Percentiles rank a stretch among this genome's conserved stretches.
These are phyloP conservation scores for Solioccasus polychromus DNA, from an alignment of 768 basidiomycete species.

Conservation along the genomic window DNA sequence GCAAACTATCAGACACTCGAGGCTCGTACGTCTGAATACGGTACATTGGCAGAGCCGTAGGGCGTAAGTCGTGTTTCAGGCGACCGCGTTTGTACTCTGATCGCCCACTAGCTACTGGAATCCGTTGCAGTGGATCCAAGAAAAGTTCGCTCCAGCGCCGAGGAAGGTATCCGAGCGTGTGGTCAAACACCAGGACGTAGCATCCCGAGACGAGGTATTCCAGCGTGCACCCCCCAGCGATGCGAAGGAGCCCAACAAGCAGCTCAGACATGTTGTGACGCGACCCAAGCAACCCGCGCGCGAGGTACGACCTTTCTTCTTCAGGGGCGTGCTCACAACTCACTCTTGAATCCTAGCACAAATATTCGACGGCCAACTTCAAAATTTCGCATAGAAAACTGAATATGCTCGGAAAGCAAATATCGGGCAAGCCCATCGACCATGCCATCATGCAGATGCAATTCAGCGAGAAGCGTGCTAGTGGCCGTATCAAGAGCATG, in stretches of 20 bases:
- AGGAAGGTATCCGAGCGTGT: slow-evolving; percentile 46
- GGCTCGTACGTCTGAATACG: slow-evolving; percentile 12
- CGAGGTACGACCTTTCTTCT: slow-evolving; percentile 20
- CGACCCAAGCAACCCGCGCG: slow-evolving; percentile 25
- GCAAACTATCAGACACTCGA: not conserved
- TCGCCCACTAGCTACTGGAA: slow-evolving; percentile 45
- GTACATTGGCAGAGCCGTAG: slow-evolving; percentile 40
- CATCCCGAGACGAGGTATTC: slow-evolving; percentile 43
- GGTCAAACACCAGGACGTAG: slow-evolving; percentile 35
- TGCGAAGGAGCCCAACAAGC: slow-evolving; percentile 16
- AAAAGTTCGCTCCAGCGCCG: slow-evolving; percentile 50
- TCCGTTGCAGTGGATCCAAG: slow-evolving; percentile 63
- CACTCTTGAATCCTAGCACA: slow-evolving; percentile 56
- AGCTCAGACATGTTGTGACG: slow-evolving; percentile 8
- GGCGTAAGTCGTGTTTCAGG: slow-evolving; percentile 35
- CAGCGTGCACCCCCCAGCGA: slow-evolving; percentile 28
- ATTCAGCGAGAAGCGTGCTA: slow-evolving; percentile 91
- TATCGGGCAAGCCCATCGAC: slow-evolving; percentile 89
- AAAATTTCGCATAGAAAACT: slow-evolving; percentile 93
- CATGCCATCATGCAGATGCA: slow-evolving; percentile 96
- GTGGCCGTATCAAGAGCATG: slow-evolving; percentile 84
- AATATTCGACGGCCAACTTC: slow-evolving; percentile 89
- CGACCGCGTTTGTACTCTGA: not conserved
- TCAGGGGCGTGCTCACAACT: not conserved
- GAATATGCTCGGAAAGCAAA: slow-evolving; percentile 82